Percentiles rank a stretch among this genome's conserved stretches.
These are phyloP conservation scores for Alternaria ventricosa DNA, from an alignment of 2,329 filamentous ascomycete species.

Conservation along the genomic window DNA sequence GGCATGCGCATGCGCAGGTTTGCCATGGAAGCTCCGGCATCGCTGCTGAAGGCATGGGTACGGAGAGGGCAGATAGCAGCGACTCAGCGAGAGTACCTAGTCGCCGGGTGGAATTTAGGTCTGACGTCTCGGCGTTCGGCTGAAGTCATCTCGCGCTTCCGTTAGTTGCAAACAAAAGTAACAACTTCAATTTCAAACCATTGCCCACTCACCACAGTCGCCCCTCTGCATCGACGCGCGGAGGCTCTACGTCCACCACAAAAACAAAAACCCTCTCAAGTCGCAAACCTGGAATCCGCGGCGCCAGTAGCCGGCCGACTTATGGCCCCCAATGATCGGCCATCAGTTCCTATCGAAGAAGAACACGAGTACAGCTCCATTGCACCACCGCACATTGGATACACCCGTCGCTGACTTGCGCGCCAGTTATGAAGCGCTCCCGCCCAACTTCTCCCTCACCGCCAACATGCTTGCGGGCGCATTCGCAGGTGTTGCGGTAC, in stretches of 20 bases:
- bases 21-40: slow-evolving; percentile 20
- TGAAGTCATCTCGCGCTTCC: slow-evolving; percentile 29
- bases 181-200: slow-evolving; percentile 25
- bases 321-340: slow-evolving; percentile 51
- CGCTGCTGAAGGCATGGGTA: slow-evolving; percentile 16
- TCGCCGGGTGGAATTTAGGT: slow-evolving; percentile 16
- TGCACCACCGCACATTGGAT: neutral
- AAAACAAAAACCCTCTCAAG: slow-evolving; percentile 11
- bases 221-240: slow-evolving; percentile 12
- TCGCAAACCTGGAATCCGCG: slow-evolving; percentile 46
- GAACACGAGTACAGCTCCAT: slow-evolving; percentile 49
- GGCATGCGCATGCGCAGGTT: neutral
- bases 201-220: slow-evolving; percentile 17
- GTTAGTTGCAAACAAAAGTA: slow-evolving; percentile 40
- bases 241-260: slow-evolving; percentile 8
- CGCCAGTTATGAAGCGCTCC: slow-evolving; percentile 84
- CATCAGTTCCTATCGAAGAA: slow-evolving; percentile 45
- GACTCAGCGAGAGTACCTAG: slow-evolving; percentile 6
- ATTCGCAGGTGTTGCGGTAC: slow-evolving; percentile 93
- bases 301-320: slow-evolving; percentile 45
- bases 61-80: neutral
- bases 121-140: slow-evolving; percentile 37
- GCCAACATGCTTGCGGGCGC: slow-evolving; percentile 97
- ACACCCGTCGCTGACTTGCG: slow-evolving; percentile 29
- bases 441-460: slow-evolving; percentile 89